These are phyloP conservation scores for Aspergillus heteromorphus DNA, from an alignment of 495 filamentous ascomycete species.

Conservation along the genomic window DNA sequence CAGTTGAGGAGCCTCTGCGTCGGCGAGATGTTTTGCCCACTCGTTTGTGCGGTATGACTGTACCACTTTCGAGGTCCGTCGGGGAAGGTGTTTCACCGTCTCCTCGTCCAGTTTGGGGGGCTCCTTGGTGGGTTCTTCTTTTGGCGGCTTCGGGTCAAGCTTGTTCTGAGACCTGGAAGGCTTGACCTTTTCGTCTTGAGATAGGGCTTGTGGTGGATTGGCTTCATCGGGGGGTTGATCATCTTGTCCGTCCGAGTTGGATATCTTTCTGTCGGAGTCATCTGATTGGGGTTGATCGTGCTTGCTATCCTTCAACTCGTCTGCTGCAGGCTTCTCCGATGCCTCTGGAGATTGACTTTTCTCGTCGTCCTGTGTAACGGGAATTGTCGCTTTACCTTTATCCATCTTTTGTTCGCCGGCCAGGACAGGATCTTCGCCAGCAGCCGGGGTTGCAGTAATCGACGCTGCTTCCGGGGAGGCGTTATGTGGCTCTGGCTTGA, in stretches of 20 bases:
- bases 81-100: constrained; percentile 34
- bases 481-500: not conserved
- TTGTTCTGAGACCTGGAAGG: not conserved
- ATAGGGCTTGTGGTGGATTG: not conserved
- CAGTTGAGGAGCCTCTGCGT: constrained; percentile 70
- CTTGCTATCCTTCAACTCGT: not conserved
- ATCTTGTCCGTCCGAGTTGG: not conserved
- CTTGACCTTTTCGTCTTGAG: not conserved
- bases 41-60: constrained; percentile 88
- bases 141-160: constrained; percentile 10
- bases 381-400: not conserved
- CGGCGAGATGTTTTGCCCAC: constrained; percentile 86
- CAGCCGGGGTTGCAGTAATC: not conserved
- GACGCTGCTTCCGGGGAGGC: not conserved
- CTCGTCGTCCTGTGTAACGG: not conserved
- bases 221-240: not conserved
- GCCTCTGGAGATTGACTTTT: not conserved
- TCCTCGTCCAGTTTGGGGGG: constrained; percentile 27
- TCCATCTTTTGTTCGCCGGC: not conserved
- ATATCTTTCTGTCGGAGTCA: not conserved
- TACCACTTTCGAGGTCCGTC: constrained; percentile 59
- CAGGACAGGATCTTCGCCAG: not conserved
- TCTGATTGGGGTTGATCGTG: not conserved
- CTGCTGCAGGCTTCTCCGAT: not conserved
- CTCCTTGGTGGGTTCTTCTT: constrained; percentile 9